A percentile compares a stretch with the other conserved stretches of the same genome.
Conservation (phyloP, 352 stramenopile genomes). For the Phytophthora gonapodyides region DNA sequence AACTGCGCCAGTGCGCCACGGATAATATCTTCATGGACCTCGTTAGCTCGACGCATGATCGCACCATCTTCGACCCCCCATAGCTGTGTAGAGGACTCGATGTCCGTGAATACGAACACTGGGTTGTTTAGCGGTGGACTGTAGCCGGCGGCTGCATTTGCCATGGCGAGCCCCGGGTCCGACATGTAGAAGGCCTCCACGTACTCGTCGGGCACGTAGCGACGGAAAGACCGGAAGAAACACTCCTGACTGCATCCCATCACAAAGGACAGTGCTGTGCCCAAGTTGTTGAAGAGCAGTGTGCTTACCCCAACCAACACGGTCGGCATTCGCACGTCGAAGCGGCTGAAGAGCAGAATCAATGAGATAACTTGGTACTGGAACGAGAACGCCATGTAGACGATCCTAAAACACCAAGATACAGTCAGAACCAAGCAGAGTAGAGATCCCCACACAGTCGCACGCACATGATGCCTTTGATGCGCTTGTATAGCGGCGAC, state of each 20-base stretch:
- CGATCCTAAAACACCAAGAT: slow-evolving; percentile 31
- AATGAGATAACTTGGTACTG: slow-evolving; percentile 55
- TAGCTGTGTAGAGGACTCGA: slow-evolving; percentile 59
- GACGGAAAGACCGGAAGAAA: slow-evolving; percentile 40
- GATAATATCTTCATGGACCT: slow-evolving; percentile 62
- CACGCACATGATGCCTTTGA: slow-evolving; percentile 66
- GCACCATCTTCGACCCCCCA: slow-evolving; percentile 43
- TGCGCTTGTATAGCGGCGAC: slow-evolving; percentile 61
- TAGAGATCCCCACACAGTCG: background rate
- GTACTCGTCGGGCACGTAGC: slow-evolving; percentile 54
- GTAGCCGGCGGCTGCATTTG: slow-evolving; percentile 27
- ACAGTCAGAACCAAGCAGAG: background rate
- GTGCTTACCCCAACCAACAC: slow-evolving; percentile 42
- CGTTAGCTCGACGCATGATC: slow-evolving; percentile 53
- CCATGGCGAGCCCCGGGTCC: slow-evolving; percentile 40
- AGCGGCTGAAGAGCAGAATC: slow-evolving; percentile 45
- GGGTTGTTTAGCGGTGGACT: slow-evolving; percentile 43
- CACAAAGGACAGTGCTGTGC: slow-evolving; percentile 45
- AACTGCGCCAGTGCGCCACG: slow-evolving; percentile 41
- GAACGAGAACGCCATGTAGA: slow-evolving; percentile 51
- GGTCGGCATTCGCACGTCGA: slow-evolving; percentile 38
- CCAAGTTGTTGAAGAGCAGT: slow-evolving; percentile 52
- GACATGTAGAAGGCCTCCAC: slow-evolving; percentile 50
- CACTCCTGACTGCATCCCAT: slow-evolving; percentile 60
- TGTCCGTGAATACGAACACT: slow-evolving; percentile 75